These are phyloP conservation scores for Exophiala calicioides DNA, from an alignment of 2,329 filamentous ascomycete genomes.

Conservation along the genomic window DNA sequence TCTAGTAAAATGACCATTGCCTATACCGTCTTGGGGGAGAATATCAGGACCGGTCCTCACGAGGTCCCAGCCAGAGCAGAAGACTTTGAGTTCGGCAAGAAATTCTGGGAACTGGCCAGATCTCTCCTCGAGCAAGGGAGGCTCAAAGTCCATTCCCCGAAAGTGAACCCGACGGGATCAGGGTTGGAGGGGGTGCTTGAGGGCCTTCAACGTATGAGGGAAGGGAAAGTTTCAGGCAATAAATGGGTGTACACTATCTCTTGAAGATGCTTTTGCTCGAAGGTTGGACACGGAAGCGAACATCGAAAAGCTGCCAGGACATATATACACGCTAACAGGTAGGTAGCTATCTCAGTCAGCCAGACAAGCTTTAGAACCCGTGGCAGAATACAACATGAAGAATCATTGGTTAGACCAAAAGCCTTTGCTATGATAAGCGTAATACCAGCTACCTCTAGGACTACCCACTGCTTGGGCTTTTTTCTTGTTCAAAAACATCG, in stretches of 20 bases:
- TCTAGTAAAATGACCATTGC: neutral
- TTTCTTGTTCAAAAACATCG: too few species aligned
- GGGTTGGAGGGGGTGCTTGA: neutral
- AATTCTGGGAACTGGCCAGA: constrained; percentile 43
- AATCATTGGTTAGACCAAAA: too few species aligned
- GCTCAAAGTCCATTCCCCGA: constrained; percentile 33
- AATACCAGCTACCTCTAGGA: too few species aligned
- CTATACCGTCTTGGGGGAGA: constrained; percentile 1
- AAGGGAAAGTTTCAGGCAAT: neutral
- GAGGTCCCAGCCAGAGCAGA: constrained; percentile 29
- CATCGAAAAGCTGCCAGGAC: too few species aligned
- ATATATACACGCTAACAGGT: too few species aligned
- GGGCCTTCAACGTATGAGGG: neutral
- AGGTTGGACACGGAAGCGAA: too few species aligned
- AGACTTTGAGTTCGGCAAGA: constrained; percentile 44
- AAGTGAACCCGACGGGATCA: neutral
- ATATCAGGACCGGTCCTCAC: constrained; percentile 19
- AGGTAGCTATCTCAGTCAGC: too few species aligned
- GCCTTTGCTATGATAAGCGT: too few species aligned
- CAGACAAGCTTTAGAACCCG: too few species aligned
- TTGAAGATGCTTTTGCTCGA: too few species aligned
- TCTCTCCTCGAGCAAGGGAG: constrained; percentile 44
- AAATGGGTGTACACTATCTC: neutral
- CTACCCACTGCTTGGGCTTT: too few species aligned
- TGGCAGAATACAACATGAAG: too few species aligned